Evolutionary conservation across 768 basidiomycete species (phyloP).

Genomic region (Mycena venus): DNA sequence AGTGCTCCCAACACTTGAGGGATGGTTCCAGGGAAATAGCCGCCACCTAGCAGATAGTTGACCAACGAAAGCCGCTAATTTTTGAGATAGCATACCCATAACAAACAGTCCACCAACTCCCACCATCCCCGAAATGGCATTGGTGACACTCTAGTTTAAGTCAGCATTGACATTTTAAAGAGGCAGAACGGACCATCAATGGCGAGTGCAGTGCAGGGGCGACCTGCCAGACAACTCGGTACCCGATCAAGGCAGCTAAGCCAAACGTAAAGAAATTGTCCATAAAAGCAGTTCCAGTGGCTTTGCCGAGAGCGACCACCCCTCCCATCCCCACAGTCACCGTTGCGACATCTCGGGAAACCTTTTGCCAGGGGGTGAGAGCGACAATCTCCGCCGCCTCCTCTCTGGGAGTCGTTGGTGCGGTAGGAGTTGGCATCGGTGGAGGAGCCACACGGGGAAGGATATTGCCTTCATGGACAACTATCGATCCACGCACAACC

Average conservation of each 20-base stretch:
- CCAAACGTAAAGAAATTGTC: constrained; percentile 91
- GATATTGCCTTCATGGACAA: constrained; percentile 75
- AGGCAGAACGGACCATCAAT: constrained; percentile 60
- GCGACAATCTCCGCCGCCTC: constrained; percentile 65
- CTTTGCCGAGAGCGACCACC: constrained; percentile 79
- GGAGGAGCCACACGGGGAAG: constrained; percentile 79
- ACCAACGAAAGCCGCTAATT: background rate
- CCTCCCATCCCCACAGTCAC: constrained; percentile 85
- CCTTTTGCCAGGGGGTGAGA: constrained; percentile 90
- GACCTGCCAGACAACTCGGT: constrained; percentile 88
- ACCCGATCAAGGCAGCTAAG: constrained; percentile 84
- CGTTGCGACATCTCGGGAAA: constrained; percentile 77
- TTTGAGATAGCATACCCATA: constrained; percentile 66
- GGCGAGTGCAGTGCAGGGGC: constrained; percentile 91
- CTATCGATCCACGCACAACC: constrained; percentile 85
- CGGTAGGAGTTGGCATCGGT: constrained; percentile 65
- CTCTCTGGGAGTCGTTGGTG: constrained; percentile 53
- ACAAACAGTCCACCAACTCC: constrained; percentile 90
- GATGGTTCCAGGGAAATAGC: constrained; percentile 84
- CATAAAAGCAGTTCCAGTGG: constrained; percentile 89
- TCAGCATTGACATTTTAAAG: background rate
- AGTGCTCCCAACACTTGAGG: constrained; percentile 85
- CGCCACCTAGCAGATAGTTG: constrained; percentile 60
- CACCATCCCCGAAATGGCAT: constrained; percentile 65
- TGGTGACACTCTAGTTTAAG: constrained; percentile 29